These are phyloP conservation scores for Pythium oligandrum DNA, from an alignment of 352 stramenopile species.

Conservation along the genomic window DNA sequence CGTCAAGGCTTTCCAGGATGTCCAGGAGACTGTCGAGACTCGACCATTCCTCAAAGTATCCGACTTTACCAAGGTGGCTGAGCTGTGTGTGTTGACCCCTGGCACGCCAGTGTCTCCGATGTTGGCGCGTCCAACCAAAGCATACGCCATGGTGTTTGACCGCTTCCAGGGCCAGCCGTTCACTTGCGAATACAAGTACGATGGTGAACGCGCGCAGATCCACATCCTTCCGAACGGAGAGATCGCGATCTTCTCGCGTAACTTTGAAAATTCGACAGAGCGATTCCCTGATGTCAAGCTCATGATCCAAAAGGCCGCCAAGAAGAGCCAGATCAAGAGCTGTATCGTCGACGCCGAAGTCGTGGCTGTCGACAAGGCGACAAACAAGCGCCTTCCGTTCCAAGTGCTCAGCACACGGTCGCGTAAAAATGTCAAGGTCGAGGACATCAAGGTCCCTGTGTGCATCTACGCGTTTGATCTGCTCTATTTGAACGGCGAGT, in stretches of 20 bases:
- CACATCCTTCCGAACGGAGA: constrained; percentile 88
- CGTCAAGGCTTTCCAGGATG: constrained; percentile 82
- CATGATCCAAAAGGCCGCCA: constrained; percentile 61
- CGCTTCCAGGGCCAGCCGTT: constrained; percentile 94
- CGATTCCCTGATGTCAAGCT: constrained; percentile 94
- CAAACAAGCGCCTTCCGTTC: constrained; percentile 96
- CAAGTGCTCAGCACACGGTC: constrained; percentile 98
- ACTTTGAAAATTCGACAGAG: constrained; percentile 97
- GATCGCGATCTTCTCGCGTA: constrained; percentile 97
- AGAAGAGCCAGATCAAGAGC: constrained; percentile 50
- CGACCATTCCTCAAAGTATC: constrained; percentile 41
- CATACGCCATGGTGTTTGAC: constrained; percentile 95
- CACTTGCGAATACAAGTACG: constrained; percentile 99
- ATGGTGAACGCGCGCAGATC: constrained; percentile 97
- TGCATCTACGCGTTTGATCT: constrained; percentile 98
- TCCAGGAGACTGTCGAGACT: constrained; percentile 36
- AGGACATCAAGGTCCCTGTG: constrained; percentile 89
- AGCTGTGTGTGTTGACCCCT: constrained; percentile 89
- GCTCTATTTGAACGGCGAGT: constrained; percentile 97
- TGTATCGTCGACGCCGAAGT: constrained; percentile 99
- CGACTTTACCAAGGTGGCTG: constrained; percentile 53
- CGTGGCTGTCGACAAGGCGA: constrained; percentile 97
- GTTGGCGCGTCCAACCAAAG: constrained; percentile 98
- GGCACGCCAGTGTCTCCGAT: constrained; percentile 98
- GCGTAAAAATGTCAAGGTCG: constrained; percentile 88